These are phyloP conservation scores for Ceratobasidium sp. DNA, from an alignment of 1,284 basidiomycete genomes.

Conservation along the genomic window DNA sequence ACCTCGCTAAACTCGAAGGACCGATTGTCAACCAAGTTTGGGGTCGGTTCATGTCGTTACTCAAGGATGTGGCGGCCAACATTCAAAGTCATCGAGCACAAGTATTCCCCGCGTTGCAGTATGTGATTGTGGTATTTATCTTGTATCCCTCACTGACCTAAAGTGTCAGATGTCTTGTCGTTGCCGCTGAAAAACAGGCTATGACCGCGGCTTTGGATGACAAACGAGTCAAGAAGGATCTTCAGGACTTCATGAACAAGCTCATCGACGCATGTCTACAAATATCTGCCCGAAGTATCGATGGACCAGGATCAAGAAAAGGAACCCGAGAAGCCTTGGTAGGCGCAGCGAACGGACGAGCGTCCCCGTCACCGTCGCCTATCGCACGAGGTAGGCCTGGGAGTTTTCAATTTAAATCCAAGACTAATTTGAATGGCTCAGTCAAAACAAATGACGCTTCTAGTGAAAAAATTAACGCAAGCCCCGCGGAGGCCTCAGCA, in stretches of 20 bases:
- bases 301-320: constrained; percentile 53
- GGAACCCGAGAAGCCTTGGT: constrained; percentile 60
- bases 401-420: constrained; percentile 45
- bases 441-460: constrained; percentile 15
- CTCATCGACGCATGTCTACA: constrained; percentile 83
- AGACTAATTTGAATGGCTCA: constrained; percentile 29
- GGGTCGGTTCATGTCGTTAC: constrained; percentile 79
- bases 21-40: constrained; percentile 93
- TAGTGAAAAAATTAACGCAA: constrained; percentile 33
- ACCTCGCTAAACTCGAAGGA: constrained; percentile 85
- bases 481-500: constrained; percentile 43
- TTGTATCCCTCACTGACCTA: background rate
- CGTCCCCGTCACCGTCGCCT: constrained; percentile 76
- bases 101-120: constrained; percentile 81
- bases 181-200: constrained; percentile 84
- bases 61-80: constrained; percentile 78
- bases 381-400: constrained; percentile 58
- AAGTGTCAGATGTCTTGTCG: constrained; percentile 74
- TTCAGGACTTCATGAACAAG: constrained; percentile 91
- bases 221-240: constrained; percentile 84
- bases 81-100: constrained; percentile 73
- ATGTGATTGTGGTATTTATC: constrained; percentile 49
- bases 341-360: constrained; percentile 65
- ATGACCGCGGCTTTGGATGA: constrained; percentile 93
- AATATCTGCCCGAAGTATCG: constrained; percentile 78